Evolutionary conservation across 2,329 filamentous ascomycete genomes (phyloP), one percentile per base, ranked within the genome.

Genomic region (Beauveria pseudobassiana): DNA sequence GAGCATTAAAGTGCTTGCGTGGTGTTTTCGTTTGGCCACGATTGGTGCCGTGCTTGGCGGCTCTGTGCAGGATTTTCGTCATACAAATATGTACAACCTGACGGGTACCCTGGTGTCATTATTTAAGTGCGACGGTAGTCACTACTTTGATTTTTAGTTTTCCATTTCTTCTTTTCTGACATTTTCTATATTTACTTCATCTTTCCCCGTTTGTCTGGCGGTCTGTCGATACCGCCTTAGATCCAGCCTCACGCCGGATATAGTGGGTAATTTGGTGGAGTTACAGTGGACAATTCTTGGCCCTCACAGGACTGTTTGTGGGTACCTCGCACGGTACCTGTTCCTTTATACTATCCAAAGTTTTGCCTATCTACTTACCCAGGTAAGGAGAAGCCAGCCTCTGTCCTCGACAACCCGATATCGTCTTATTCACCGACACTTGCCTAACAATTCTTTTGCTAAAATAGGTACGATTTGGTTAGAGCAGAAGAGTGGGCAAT

Each of bases 41-140:
- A 43, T n/a, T 43, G 7, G 40, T 1, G 68, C 71, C 4, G 77
- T 42, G 50, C 30, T 38, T 2, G 28, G 54, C 40, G 26, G 40
- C 40, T 38, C 40, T 7, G 18, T 30, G 40, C 42, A 45, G 18
- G 40, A 46, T 45, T 45, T 46, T n/a, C 30, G 18, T 43, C 26
- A 5, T 38, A 14, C 34, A 5, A 5, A 38, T n/a, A 28, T 45
- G 53, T 56, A 22, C 43, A 57, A 57, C 42, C 26, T 20, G 43
- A 48, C n/a, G 28, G 38, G 42, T 16, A 40, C 10, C 18, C 5
- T 57, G 20, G 34, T 40, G 8, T 24, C n/a, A 12, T 14, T 55
- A 55, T 55, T 45, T 55, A 55, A 22, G 16, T 14, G 24, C 22
- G 7, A 8, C 3, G 3, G 9, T 46, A 14, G 14, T 18, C 24